phyloP scores from a whole-genome alignment of 164 flowering plant genomes.

The Stephania cephalantha region DNA sequence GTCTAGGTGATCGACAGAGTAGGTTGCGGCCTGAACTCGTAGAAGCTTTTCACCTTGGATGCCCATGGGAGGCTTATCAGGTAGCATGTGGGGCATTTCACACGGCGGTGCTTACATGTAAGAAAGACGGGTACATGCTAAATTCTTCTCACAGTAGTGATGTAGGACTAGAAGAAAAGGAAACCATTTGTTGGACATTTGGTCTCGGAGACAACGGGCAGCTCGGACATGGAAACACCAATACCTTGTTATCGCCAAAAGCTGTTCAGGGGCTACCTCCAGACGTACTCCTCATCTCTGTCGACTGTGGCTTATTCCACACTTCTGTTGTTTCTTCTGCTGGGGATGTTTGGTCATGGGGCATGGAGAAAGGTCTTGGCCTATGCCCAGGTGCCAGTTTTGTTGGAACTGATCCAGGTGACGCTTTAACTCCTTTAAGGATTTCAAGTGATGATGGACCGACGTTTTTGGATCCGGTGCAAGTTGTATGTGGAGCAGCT shows the following conservation, averaged over 20 bases:
- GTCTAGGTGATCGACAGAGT: conserved; percentile 63
- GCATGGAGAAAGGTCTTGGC: conserved; percentile 93
- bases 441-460: conserved; percentile 34
- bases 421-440: conserved; percentile 54
- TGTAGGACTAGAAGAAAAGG: conserved; percentile 15
- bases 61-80: conserved; percentile 50
- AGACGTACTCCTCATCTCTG: conserved; percentile 41
- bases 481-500: conserved; percentile 89
- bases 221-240: conserved; percentile 83
- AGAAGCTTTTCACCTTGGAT: conserved; percentile 39
- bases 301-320: conserved; percentile 87
- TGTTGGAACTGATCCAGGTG: conserved; percentile 62
- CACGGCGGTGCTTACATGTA: conserved; percentile 60
- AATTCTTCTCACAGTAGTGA: conserved; percentile 1
- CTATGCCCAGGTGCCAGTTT: conserved; percentile 76
- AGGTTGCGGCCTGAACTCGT: conserved; percentile 49
- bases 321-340: conserved; percentile 69
- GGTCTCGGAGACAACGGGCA: conserved; percentile 92
- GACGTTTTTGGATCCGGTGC: conserved; percentile 51
- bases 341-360: conserved; percentile 95
- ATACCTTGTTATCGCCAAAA: conserved; percentile 40
- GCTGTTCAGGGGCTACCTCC: conserved; percentile 53
- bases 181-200: conserved; percentile 78
- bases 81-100: conserved; percentile 85
- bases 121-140: conserved; percentile 27